Evolutionary conservation across 331 rosid species (phyloP).

Genomic region (Saraca asoca): DNA sequence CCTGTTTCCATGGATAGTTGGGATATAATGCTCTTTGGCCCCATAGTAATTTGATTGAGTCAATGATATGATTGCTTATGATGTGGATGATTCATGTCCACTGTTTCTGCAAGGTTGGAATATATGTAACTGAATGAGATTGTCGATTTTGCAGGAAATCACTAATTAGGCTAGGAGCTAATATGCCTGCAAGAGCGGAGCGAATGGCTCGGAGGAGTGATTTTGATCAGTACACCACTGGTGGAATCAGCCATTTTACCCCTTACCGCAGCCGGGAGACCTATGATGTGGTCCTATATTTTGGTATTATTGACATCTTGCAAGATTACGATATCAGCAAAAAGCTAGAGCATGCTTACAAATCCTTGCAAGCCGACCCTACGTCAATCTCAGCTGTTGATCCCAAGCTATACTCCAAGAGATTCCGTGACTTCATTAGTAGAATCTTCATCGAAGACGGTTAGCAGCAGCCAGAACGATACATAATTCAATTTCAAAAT

Average conservation of each 20-base stretch:
- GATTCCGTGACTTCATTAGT: conserved; percentile 85
- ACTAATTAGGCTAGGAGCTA: conserved; percentile 87
- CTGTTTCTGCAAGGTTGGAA: conserved; percentile 1
- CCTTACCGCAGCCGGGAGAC: conserved; percentile 76
- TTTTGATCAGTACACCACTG: conserved; percentile 78
- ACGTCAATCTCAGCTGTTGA: conserved; percentile 92
- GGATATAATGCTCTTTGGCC: background rate
- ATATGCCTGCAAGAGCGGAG: conserved; percentile 98
- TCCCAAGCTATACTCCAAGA: conserved; percentile 87
- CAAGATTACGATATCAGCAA: conserved; percentile 98
- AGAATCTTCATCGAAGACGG: conserved; percentile 84
- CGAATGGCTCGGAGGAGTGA: conserved; percentile 80
- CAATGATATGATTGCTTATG: conserved; percentile 16
- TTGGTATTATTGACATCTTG: conserved; percentile 91
- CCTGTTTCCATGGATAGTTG: conserved; percentile 30
- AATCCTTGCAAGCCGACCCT: conserved; percentile 88
- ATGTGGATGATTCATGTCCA: conserved; percentile 12
- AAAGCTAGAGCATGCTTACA: conserved; percentile 95
- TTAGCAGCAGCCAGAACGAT: conserved; percentile 35
- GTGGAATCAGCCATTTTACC: conserved; percentile 71
- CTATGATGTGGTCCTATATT: conserved; percentile 83
- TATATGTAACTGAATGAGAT: conserved; percentile 21
- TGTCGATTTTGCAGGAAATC: conserved; percentile 69
- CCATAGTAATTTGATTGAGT: background rate
- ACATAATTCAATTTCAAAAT: background rate